Base-by-base conservation (phyloP, 2,329 filamentous ascomycete genomes). In the Conoideocrella luteorostrata region DNA sequence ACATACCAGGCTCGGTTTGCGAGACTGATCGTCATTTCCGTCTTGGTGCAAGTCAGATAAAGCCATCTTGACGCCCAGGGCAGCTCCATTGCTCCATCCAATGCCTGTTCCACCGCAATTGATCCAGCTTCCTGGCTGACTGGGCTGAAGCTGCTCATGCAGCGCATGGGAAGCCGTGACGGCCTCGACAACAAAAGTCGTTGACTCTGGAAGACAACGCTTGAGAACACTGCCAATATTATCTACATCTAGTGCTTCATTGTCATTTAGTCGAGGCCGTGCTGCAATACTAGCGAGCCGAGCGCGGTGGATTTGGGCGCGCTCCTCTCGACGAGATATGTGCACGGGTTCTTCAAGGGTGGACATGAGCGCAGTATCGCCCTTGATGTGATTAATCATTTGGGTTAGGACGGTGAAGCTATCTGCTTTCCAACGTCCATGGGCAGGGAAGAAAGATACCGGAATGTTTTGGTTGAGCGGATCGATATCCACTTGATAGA, bases 41-140 rank as follows among this genome's bases (percentile, higher is more conserved):
- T 56, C 54, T 3, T 43, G 75, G 9, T 24, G 21, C 7, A 3
- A 11, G 6, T 38, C 35, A 7, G 12, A 15, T 17, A 38, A 17
- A 0, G 83, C 85, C 5, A 88, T 73, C 56, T 88, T 88, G 56
- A 88, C 80, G 2, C 85, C 85, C 1, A 89, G 62, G 1, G 82
- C 80, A 37, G 67, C 84, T 12, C 86, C 84, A 17, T 84, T 84
- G 12, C 77, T 83, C 85, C 85, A 89, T 2, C 85, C 85, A 0
- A 88, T 75, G 2, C 85, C 85, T 10, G 83, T 84, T 3, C 82
- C 84, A 3, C 85, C 84, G 58, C 84, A 88, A 56, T 88, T 88
- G 54, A 89, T 77, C 81, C 81, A 88, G 1, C 75, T 78, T 0
- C 84, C 83, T 0, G 85, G 84, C 0, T 78, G 57, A 0, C 72